These are phyloP conservation scores for Alternaria angustiovoidea DNA, from an alignment of 2,329 filamentous ascomycete species.

Conservation along the genomic window DNA sequence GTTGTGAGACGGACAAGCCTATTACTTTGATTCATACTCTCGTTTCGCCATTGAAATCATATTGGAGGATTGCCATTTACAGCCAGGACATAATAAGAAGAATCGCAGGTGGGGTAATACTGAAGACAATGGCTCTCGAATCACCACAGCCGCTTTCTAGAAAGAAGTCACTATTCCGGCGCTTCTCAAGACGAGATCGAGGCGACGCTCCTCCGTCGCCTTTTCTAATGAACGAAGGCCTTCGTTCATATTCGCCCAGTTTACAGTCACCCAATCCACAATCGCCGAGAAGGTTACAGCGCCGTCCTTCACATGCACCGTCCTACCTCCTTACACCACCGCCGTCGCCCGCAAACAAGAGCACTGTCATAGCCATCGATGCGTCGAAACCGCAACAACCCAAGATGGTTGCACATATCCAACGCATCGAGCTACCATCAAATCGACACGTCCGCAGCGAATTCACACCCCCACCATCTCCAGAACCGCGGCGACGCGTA, in stretches of 20 bases:
- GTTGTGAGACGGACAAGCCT: slow-evolving; percentile 1
- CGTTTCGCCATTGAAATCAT: background rate
- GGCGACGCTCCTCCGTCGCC: slow-evolving; percentile 14
- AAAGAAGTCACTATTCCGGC: slow-evolving; percentile 32
- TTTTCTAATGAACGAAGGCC: slow-evolving; percentile 8
- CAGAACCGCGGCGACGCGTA: slow-evolving; percentile 17
- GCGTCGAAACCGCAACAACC: slow-evolving; percentile 7
- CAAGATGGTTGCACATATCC: slow-evolving; percentile 14
- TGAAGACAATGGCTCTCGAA: slow-evolving; percentile 26
- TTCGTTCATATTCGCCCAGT: background rate
- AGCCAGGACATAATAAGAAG: background rate
- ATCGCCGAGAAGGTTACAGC: slow-evolving; percentile 15
- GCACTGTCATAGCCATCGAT: slow-evolving; percentile 5
- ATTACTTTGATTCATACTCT: slow-evolving; percentile 3
- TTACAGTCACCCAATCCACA: background rate
- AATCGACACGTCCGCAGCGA: slow-evolving; percentile 2
- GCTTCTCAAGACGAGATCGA: slow-evolving; percentile 24
- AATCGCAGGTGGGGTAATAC: slow-evolving; percentile 8
- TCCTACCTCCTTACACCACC: slow-evolving; percentile 19
- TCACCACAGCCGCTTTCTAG: slow-evolving; percentile 18
- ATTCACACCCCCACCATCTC: slow-evolving; percentile 8
- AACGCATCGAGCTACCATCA: slow-evolving; percentile 17
- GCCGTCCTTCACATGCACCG: slow-evolving; percentile 8
- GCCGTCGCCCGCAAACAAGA: slow-evolving; percentile 15
- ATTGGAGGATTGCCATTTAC: background rate